Conservation (phyloP, 257 asterid genomes). For the Plantago elongata region DNA sequence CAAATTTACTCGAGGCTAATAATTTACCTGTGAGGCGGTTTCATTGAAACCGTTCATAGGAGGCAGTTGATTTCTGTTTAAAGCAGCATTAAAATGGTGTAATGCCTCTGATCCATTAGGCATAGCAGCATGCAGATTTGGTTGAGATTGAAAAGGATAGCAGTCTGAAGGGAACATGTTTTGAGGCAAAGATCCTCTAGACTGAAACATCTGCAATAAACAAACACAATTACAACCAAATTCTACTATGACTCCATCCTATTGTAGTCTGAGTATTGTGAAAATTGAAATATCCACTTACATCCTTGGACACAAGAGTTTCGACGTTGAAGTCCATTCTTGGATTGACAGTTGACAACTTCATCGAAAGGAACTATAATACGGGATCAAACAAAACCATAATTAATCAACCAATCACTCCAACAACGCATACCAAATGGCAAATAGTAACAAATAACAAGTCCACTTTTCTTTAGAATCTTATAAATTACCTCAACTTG, state of each 20-base stretch:
- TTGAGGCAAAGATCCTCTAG: constrained; percentile 45
- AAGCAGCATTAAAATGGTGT: constrained; percentile 33
- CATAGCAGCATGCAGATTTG: constrained; percentile 23
- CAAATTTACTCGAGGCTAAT: not conserved
- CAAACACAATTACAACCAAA: not conserved
- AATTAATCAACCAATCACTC: not conserved
- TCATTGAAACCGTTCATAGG: constrained; percentile 41
- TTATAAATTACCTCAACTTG: constrained; percentile 72
- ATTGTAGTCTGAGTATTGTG: no score
- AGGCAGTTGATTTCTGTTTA: constrained; percentile 41
- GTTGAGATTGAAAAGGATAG: constrained; percentile 45
- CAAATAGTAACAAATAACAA: not conserved
- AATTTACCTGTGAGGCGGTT: constrained; percentile 51
- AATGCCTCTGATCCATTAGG: constrained; percentile 30
- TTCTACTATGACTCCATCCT: constrained; percentile 7
- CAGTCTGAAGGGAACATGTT: constrained; percentile 36
- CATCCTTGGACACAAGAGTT: constrained; percentile 67
- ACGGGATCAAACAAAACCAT: not conserved
- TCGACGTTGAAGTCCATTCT: constrained; percentile 68
- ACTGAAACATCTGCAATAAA: constrained; percentile 40
- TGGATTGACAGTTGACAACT: constrained; percentile 71
- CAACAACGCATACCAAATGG: not conserved
- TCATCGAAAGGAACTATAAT: constrained; percentile 89
- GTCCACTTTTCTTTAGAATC: not conserved
- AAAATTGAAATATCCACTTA: constrained; percentile 27